Conservation (phyloP, 176 grass and related monocot species). For the Poa annua region DNA sequence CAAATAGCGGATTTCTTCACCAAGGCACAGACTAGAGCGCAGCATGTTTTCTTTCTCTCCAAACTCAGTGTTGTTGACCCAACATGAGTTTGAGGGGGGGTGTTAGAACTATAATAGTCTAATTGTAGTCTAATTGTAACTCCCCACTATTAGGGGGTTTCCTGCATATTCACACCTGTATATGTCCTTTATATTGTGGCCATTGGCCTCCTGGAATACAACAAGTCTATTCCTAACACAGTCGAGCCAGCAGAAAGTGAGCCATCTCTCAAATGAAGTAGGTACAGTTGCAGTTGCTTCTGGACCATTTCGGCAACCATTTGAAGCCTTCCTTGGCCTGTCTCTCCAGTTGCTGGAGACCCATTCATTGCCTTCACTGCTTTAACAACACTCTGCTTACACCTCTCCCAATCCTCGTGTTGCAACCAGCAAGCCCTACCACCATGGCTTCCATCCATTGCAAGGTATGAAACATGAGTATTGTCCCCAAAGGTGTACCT, state of each 20-base stretch:
- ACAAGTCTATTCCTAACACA: too few relatives aligned
- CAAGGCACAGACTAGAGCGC: too few relatives aligned
- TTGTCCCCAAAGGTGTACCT: constrained; percentile 76
- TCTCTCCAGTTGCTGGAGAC: constrained; percentile 55
- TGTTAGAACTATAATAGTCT: too few relatives aligned
- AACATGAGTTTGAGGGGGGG: too few relatives aligned
- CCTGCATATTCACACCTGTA: too few relatives aligned
- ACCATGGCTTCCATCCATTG: constrained; percentile 89
- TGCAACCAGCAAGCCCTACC: constrained; percentile 74
- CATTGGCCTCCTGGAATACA: too few relatives aligned
- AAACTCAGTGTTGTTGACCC: too few relatives aligned
- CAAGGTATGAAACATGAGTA: constrained; percentile 60
- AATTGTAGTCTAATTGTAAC: too few relatives aligned
- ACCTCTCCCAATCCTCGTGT: constrained; percentile 79
- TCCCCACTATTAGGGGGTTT: too few relatives aligned
- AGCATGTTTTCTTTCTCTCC: too few relatives aligned
- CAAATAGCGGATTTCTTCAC: too few relatives aligned
- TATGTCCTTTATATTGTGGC: too few relatives aligned
- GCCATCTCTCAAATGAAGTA: constrained; percentile 72
- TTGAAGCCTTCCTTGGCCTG: constrained; percentile 63
- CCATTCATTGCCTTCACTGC: constrained; percentile 68
- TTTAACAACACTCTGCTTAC: constrained; percentile 70
- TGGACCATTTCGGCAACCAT: constrained; percentile 75
- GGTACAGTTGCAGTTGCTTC: constrained; percentile 62
- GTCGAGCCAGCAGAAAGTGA: constrained; percentile 52